Percentiles rank a stretch among this genome's conserved stretches.
These are phyloP conservation scores for Lycium ferocissimum DNA, from an alignment of 257 asterid genomes.

Conservation along the genomic window DNA sequence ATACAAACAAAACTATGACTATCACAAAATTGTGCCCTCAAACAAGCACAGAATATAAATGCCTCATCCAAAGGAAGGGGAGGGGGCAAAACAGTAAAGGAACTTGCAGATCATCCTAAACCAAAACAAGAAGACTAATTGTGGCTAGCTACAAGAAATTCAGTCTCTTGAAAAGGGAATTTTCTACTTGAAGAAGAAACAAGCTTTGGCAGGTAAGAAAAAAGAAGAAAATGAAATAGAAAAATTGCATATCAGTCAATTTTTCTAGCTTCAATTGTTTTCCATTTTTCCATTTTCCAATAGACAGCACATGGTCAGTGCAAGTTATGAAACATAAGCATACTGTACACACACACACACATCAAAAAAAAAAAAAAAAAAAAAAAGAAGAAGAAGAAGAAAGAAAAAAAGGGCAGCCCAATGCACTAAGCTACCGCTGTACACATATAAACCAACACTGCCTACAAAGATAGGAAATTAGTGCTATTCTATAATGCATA, in stretches of 20 bases:
- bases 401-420: too few species aligned
- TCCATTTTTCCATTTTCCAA: neutral
- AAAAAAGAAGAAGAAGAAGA: too few species aligned
- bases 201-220: neutral
- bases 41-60: neutral
- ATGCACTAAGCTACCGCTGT: too few species aligned
- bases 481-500: neutral
- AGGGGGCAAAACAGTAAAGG: neutral
- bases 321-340: conserved; percentile 21
- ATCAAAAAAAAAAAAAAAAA: too few species aligned
- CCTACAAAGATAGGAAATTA: conserved; percentile 22
- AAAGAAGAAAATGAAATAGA: neutral
- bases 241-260: neutral
- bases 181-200: neutral
- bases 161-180: conserved; percentile 7
- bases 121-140: conserved; percentile 6
- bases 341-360: neutral
- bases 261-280: conserved; percentile 8
- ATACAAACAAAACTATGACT: conserved; percentile 4
- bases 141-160: conserved; percentile 4
- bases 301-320: neutral
- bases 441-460: neutral
- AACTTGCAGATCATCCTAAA: neutral
- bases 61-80: neutral
- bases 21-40: neutral